phyloP scores from a whole-genome alignment of 768 basidiomycete species.

The Suillus plorans region DNA sequence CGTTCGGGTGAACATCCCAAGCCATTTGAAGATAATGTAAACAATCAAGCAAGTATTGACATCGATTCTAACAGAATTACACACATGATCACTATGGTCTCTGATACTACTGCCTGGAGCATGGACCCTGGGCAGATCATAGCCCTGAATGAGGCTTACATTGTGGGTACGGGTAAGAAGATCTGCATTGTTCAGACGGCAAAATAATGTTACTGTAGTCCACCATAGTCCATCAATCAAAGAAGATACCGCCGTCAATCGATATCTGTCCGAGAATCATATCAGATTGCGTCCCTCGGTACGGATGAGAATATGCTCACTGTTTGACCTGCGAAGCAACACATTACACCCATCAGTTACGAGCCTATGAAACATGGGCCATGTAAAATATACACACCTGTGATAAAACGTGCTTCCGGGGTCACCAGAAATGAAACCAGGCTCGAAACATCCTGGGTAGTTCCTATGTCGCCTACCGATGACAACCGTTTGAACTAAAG shows the following conservation, averaged over 20 bases:
- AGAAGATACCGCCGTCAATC: constrained; percentile 25
- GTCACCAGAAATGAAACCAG: constrained; percentile 38
- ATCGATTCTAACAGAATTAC: too few relatives aligned
- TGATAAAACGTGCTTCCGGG: constrained; percentile 33
- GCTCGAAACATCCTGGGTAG: constrained; percentile 31
- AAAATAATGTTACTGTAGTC: too few relatives aligned
- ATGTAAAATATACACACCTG: constrained; percentile 29
- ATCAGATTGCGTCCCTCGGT: neutral
- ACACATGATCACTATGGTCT: too few relatives aligned
- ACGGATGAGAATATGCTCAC: constrained; percentile 12
- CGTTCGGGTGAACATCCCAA: too few relatives aligned
- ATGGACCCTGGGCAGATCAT: too few relatives aligned
- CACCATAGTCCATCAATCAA: too few relatives aligned
- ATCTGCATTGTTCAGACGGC: too few relatives aligned
- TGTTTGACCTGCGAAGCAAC: constrained; percentile 22
- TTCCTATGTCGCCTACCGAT: constrained; percentile 23
- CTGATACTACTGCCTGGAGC: too few relatives aligned
- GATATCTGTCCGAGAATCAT: constrained; percentile 14
- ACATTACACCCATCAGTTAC: neutral
- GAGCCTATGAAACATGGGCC: neutral
- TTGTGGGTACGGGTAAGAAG: too few relatives aligned
- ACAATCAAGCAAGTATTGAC: too few relatives aligned
- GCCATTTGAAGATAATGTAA: too few relatives aligned
- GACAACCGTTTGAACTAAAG: constrained; percentile 14
- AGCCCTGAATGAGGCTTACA: too few relatives aligned